phyloP scores from a whole-genome alignment of 2,329 filamentous ascomycete species.

The Beauveria caledonica region DNA sequence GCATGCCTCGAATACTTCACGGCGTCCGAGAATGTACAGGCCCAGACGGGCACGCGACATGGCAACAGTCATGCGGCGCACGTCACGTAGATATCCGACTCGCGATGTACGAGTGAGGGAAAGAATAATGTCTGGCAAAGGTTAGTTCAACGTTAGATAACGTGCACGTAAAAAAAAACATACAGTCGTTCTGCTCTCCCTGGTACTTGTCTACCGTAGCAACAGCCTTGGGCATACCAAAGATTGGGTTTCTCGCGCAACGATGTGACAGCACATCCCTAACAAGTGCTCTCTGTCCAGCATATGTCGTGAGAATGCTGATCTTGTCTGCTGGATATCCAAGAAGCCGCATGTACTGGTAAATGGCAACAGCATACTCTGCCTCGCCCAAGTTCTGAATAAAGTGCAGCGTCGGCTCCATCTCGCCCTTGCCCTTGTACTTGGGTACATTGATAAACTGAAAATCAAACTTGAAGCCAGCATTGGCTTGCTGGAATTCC shows the following conservation, averaged over 20 bases:
- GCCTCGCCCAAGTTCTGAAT: conserved; percentile 95
- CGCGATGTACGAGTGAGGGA: conserved; percentile 83
- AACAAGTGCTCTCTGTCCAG: conserved; percentile 82
- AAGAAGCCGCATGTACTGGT: conserved; percentile 93
- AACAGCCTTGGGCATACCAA: conserved; percentile 81
- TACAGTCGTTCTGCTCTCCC: conserved; percentile 98
- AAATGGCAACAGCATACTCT: conserved; percentile 92
- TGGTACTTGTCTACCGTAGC: conserved; percentile 98
- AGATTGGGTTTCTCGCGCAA: conserved; percentile 74
- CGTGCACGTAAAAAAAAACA: conserved; percentile 29
- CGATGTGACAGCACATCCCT: conserved; percentile 77
- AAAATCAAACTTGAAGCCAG: conserved; percentile 88
- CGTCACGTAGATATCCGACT: conserved; percentile 87
- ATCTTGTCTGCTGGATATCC: conserved; percentile 82
- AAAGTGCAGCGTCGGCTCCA: conserved; percentile 86
- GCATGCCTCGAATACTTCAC: conserved; percentile 80
- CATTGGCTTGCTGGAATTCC: conserved; percentile 76
- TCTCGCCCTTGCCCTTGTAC: conserved; percentile 84
- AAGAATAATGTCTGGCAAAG: conserved; percentile 69
- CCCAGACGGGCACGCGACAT: conserved; percentile 87
- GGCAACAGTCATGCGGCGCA: conserved; percentile 88
- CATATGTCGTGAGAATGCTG: conserved; percentile 86
- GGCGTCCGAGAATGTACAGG: conserved; percentile 83
- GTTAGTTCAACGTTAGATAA: conserved; percentile 15
- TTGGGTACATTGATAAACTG: conserved; percentile 95